Percentiles rank a stretch among this genome's conserved stretches.
phyloP scores from a whole-genome alignment of 768 basidiomycete genomes.

The Stropharia rugosoannulata region DNA sequence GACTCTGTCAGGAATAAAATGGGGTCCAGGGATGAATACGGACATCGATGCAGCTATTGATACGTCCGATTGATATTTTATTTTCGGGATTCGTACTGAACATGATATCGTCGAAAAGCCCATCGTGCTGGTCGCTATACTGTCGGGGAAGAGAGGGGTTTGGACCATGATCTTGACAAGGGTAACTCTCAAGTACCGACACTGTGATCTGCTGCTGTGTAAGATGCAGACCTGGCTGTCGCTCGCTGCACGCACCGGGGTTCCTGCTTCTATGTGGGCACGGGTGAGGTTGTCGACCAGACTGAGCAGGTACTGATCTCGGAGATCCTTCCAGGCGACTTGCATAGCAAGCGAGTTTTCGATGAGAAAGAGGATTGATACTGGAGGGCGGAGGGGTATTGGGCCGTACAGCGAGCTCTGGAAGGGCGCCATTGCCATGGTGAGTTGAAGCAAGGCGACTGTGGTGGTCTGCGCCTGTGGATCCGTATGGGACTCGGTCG shows the following conservation, averaged over 20 bases:
- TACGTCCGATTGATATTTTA: slow-evolving; percentile 40
- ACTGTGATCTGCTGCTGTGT: slow-evolving; percentile 34
- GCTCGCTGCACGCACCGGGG: slow-evolving; percentile 35
- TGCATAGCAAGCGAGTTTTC: slow-evolving; percentile 53
- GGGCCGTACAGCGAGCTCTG: slow-evolving; percentile 20
- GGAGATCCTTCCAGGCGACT: slow-evolving; percentile 46
- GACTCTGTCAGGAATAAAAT: not conserved
- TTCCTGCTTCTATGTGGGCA: slow-evolving; percentile 28
- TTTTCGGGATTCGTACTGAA: slow-evolving; percentile 44
- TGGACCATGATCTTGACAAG: slow-evolving; percentile 29
- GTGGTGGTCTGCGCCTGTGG: slow-evolving; percentile 23
- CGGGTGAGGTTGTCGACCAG: slow-evolving; percentile 41
- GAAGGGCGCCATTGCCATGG: slow-evolving; percentile 17
- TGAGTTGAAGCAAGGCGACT: slow-evolving; percentile 11
- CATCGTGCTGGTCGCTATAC: slow-evolving; percentile 37
- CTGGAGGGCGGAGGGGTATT: slow-evolving; percentile 27
- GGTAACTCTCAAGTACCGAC: slow-evolving; percentile 46
- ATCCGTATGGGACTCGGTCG: slow-evolving; percentile 41
- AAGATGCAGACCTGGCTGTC: not conserved
- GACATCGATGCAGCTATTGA: slow-evolving; percentile 48
- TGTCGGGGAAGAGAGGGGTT: slow-evolving; percentile 33
- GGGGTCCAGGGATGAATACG: slow-evolving; percentile 11
- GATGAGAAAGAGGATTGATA: slow-evolving; percentile 47
- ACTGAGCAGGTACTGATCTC: slow-evolving; percentile 41
- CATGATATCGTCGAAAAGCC: slow-evolving; percentile 33